Evolutionary conservation across 768 basidiomycete genomes (phyloP).

Genomic region (Kwoniella botswanensis): DNA sequence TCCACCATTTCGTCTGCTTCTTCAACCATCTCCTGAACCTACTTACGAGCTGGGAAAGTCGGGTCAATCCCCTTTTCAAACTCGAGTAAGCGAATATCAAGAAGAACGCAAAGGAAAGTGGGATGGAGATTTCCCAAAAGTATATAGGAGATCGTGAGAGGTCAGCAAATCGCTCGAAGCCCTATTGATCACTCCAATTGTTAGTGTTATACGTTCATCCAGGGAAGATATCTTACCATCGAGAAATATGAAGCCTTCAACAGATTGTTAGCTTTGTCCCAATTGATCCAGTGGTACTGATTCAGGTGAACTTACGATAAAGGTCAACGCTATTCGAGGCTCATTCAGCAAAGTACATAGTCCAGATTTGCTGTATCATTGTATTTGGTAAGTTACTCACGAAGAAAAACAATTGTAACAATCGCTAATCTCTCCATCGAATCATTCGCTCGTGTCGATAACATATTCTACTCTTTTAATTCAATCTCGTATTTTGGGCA

Average conservation of each 20-base stretch:
- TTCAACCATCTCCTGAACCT: neutral
- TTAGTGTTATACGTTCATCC: too few relatives aligned
- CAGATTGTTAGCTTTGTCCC: neutral
- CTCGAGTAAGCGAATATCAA: constrained; percentile 12
- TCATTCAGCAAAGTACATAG: too few relatives aligned
- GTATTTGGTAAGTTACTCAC: neutral
- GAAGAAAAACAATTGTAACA: constrained; percentile 7
- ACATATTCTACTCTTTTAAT: neutral
- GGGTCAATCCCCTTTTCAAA: constrained; percentile 5
- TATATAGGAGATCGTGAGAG: neutral
- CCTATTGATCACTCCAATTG: neutral
- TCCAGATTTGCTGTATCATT: neutral
- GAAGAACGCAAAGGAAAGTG: constrained; percentile 2
- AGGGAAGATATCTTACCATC: neutral
- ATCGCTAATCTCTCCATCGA: constrained; percentile 14
- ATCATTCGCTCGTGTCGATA: constrained; percentile 8
- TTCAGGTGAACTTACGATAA: neutral
- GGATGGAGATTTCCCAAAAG: constrained; percentile 13
- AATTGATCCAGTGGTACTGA: too few relatives aligned
- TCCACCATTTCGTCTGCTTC: neutral
- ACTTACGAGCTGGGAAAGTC: neutral
- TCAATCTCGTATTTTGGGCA: too few relatives aligned
- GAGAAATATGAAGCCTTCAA: constrained; percentile 10
- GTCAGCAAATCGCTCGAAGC: constrained; percentile 14
- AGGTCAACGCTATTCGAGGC: constrained; percentile 6